Evolutionary conservation across 306 rosid genomes (phyloP), one percentile per base, ranked within the genome.

Genomic region (Begonia loranthoides): DNA sequence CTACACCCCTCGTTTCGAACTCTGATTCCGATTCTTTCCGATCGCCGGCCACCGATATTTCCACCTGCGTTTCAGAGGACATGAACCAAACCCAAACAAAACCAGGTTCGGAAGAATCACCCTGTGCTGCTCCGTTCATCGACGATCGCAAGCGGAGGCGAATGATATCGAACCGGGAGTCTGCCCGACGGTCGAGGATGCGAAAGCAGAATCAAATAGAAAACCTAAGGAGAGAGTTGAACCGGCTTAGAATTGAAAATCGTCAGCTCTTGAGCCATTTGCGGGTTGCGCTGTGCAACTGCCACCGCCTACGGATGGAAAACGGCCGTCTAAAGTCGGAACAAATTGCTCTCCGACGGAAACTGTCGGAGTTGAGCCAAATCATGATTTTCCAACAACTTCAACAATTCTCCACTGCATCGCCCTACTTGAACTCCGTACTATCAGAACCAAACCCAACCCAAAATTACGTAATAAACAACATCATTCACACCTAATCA

Each of bases 151-250:
- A 75, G 62, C 62, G 70, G 52, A 67, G 87, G 51, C 70, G 97
- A 65, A 88, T 81, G 97, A 59, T 71, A 63, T 88, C 97, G 34
- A 88, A 84, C 74, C 74, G 97, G 66, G 89, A 88, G 49, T 88
- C 97, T 10, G 97, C 97, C 11, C 54, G 84, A 61, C 69, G 97
- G 50, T 88, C 97, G 1, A 76, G 97, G n/a, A 70, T 88, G 84
- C 70, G 97, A 6, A 88, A 88, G 66, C 88, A 88, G 61, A 75
- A 77, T 60, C 95, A 81, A 17, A 50, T 88, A 55, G 97, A 88
- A 64, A 79, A 84, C 66, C 62, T 84, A 69, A 58, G 83, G 81
- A 81, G 60, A 70, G 78, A 79, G 76, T 48, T 67, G 75, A 88
- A 68, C 80, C 63, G 58, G 66, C 71, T 79, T 52, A 66, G 73